Percentiles rank a stretch among this genome's conserved stretches.
These are phyloP conservation scores for Rhodotorula sp. DNA, from an alignment of 1,284 basidiomycete genomes.

Conservation along the genomic window DNA sequence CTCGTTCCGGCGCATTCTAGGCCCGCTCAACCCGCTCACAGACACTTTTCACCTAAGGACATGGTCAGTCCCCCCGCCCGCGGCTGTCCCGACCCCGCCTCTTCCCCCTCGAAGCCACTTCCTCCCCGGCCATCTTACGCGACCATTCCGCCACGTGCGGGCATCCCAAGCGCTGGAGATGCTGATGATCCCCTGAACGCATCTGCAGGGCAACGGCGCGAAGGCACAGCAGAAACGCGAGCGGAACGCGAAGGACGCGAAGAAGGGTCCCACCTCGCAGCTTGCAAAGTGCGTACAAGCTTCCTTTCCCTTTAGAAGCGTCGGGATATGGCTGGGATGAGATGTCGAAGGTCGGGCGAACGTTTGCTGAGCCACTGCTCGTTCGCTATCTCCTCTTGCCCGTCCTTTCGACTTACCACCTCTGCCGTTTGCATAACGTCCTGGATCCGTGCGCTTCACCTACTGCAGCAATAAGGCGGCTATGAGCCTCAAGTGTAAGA, in stretches of 20 bases:
- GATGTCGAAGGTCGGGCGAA: background rate
- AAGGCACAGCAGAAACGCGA: conserved; percentile 27
- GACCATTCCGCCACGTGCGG: background rate
- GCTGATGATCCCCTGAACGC: background rate
- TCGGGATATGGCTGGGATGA: too few species aligned
- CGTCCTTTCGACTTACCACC: background rate
- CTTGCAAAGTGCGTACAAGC: conserved; percentile 2
- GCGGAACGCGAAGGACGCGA: conserved; percentile 18
- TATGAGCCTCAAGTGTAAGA: conserved; percentile 26
- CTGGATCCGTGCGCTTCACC: background rate
- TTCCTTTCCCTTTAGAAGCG: background rate
- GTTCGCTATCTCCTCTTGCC: background rate
- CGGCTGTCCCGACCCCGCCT: background rate
- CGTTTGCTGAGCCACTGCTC: background rate
- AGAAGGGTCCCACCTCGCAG: conserved; percentile 27
- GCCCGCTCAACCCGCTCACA: background rate
- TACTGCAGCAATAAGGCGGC: conserved; percentile 16
- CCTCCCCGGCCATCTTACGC: background rate
- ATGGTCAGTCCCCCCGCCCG: background rate
- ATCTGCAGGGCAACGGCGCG: conserved; percentile 27
- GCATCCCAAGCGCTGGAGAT: background rate
- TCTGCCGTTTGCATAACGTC: background rate
- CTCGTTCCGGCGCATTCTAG: background rate
- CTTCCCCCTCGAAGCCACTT: background rate
- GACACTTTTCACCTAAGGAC: background rate